Base-by-base conservation (phyloP, 139 green algal genomes). In the Gonium pectorale region DNA sequence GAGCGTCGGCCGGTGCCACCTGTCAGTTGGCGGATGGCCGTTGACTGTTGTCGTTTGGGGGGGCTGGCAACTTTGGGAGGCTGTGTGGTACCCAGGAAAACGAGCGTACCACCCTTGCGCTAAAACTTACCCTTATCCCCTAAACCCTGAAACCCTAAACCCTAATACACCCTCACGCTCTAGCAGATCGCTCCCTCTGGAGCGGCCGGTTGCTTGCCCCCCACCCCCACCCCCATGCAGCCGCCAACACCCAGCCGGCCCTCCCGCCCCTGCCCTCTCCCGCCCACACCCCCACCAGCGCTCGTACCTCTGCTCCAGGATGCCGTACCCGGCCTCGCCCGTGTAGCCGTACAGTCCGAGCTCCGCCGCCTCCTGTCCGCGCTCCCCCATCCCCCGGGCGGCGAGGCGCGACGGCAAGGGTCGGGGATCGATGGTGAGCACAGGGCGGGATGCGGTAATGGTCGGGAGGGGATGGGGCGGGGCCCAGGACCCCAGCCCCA, bases 1-100 rank as follows among this genome's bases (percentile, higher is more conserved):
- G 11, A 94, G 80, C 21, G 92, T 96, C 29, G 93, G 93, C 29
- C 93, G 80, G 60, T 92, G 78, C 89, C 89, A 93, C 70, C 83
- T 89, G 78, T 3, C 68, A 19, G 24, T 3, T 3, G 31, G 43
- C 9, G 60, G 29, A 24, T 31, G 67, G 2, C 27, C 43, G 43
- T 33, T 31, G 21, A 64, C 9, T 35, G 21, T 21, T 13, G 21
- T 35, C 9, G 56, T 17, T 17, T 56, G 13, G 49, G 17, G 49
- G 49, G 49, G 13, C 13, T 26, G 49, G 17, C 49, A 56, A n/a
- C n/a, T n/a, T n/a, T n/a, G n/a, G n/a, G 49, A 26, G 49, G 49
- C 13, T 13, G 17, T 56, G 13, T 26, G 49, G 49, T 56, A 56
- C 13, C 13, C 49, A 26, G 17, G 49, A 56, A 13, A 56, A 56